Evolutionary conservation across 805 yeast species (phyloP), one percentile per base, ranked within the genome.

Genomic region (Wickerhamomyces silvicola): DNA sequence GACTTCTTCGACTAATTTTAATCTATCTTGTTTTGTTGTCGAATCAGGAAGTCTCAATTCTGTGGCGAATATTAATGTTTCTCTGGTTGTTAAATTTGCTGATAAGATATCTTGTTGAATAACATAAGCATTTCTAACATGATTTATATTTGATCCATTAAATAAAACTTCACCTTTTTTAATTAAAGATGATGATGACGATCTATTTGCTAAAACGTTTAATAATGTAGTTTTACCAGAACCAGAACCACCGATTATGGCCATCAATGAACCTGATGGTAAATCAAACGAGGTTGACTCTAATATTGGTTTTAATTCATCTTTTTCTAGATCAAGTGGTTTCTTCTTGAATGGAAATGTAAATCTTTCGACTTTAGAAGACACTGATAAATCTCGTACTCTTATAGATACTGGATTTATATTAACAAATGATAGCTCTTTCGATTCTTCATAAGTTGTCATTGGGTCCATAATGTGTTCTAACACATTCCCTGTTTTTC

Each of bases 161-260:
- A 42, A 60, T 10, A 58, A 43, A 10, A 74, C 53, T 4, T 55
- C 40, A 2, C 81, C 81, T 5, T 52, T 50, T 37, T 66, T 62
- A 3, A 36, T 38, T 35, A 75, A 47, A 9, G 60, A 61, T 19
- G 62, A 54, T 10, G 68, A 59, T 8, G 60, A 52, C 0, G 64
- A 43, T 41, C 81, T 55, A 26, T 72, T 67, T 0, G 86, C 81
- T 20, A 81, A 54, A 1, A 74, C 72, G 48, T 86, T 86, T 21
- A 86, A 60, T 28, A 85, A 51, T 0, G 95, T 83, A 0, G 95
- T 86, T 48, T 86, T 85, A 4, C 95, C 95, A 4, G 87, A 76
- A 0, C 95, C 95, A 0, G 90, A 80, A 0, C 95, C 94, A 6
- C 95, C 95, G 63, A 86, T 75, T 8, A 86, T 81, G 5, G 94